phyloP scores from a whole-genome alignment of 2,329 filamentous ascomycete species.

The Fusarium anguioides region DNA sequence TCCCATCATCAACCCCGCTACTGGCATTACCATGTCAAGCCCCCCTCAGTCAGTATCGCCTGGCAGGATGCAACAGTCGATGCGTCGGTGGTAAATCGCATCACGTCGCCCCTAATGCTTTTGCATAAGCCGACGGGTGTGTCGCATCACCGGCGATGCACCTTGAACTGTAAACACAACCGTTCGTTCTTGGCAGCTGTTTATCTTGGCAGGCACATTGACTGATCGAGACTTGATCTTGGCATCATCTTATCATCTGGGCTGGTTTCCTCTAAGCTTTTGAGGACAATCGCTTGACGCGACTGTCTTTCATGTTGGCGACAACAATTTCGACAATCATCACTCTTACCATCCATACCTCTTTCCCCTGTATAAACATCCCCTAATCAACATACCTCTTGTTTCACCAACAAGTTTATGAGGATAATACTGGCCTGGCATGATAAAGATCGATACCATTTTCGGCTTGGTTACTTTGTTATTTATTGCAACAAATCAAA shows the following conservation, averaged over 20 bases:
- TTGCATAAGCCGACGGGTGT: constrained; percentile 48
- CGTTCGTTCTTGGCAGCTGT: constrained; percentile 57
- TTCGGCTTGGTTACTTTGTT: constrained; percentile 51
- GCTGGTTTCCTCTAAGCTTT: constrained; percentile 54
- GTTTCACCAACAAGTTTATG: constrained; percentile 48
- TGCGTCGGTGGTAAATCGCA: constrained; percentile 65
- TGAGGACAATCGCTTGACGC: constrained; percentile 43
- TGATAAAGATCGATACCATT: constrained; percentile 61
- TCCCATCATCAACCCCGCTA: constrained; percentile 95
- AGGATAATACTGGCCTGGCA: constrained; percentile 54
- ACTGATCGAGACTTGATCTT: constrained; percentile 48
- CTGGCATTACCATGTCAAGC: constrained; percentile 87
- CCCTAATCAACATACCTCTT: constrained; percentile 58
- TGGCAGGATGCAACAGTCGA: constrained; percentile 67
- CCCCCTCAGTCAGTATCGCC: constrained; percentile 80
- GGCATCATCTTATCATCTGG: constrained; percentile 57
- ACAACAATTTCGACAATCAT: constrained; percentile 41
- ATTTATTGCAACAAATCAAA: constrained; percentile 46
- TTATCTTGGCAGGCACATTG: constrained; percentile 63
- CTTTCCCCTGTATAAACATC: constrained; percentile 60
- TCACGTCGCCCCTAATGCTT: constrained; percentile 46
- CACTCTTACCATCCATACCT: constrained; percentile 37
- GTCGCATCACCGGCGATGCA: constrained; percentile 52
- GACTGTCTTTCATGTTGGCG: constrained; percentile 46
- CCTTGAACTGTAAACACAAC: constrained; percentile 51